phyloP scores from a whole-genome alignment of 768 basidiomycete genomes.

The Lactarius deliciosus region DNA sequence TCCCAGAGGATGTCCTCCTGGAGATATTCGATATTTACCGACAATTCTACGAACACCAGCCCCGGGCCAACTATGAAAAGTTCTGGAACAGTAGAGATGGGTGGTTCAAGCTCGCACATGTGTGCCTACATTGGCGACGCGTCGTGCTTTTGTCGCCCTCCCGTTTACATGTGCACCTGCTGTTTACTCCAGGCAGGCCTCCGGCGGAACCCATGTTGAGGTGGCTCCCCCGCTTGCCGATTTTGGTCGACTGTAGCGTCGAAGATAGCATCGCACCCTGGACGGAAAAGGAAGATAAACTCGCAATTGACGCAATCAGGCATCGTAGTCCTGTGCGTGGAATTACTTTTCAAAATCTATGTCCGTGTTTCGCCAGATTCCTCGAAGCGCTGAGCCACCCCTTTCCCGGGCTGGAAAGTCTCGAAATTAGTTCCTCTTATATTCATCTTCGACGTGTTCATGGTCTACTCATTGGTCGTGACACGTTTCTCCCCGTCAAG shows the following conservation, averaged over 20 bases:
- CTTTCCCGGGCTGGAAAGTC: slow-evolving; percentile 12
- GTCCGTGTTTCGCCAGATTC: neutral
- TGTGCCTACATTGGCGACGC: slow-evolving; percentile 15
- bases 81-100: neutral
- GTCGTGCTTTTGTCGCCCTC: neutral
- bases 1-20: slow-evolving; percentile 5
- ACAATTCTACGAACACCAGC: neutral
- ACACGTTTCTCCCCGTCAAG: too few species aligned
- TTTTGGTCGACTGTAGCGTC: slow-evolving; percentile 1
- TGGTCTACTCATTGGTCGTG: too few species aligned
- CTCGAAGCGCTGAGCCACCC: neutral
- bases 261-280: too few species aligned
- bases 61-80: neutral
- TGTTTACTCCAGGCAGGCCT: neutral
- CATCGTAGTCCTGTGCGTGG: neutral
- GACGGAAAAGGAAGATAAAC: too few species aligned
- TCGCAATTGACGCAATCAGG: neutral
- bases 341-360: neutral
- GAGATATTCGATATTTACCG: slow-evolving; percentile 14
- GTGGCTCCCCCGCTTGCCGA: neutral
- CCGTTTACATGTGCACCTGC: neutral
- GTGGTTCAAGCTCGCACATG: slow-evolving; percentile 13
- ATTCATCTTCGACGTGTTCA: too few species aligned
- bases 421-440: neutral
- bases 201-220: neutral